Percentiles rank a stretch among this genome's conserved stretches.
Evolutionary conservation across 2,329 filamentous ascomycete species (phyloP).

Genomic region (Exophiala mesophila): DNA sequence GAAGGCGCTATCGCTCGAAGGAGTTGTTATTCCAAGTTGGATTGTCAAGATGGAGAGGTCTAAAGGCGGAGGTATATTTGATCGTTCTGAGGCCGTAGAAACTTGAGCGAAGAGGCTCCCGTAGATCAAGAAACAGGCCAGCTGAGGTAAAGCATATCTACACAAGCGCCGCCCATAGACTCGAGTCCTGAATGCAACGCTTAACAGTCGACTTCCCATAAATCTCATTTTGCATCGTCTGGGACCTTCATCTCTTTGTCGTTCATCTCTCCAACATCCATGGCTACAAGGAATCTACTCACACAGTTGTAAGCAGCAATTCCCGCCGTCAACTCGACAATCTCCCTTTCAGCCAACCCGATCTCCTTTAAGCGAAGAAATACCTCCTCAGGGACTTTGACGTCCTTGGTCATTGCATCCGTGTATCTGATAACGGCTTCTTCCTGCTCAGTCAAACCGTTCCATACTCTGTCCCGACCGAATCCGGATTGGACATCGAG

Average conservation of each 20-base stretch:
- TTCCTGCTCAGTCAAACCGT: constrained; percentile 53
- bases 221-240: constrained; percentile 8
- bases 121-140: no score
- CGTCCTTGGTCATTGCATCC: constrained; percentile 75
- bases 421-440: constrained; percentile 67
- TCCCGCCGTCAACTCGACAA: constrained; percentile 77
- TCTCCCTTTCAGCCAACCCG: constrained; percentile 54
- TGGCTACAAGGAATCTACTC: constrained; percentile 73
- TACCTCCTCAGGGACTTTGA: constrained; percentile 62
- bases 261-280: constrained; percentile 57
- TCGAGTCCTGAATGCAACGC: no score
- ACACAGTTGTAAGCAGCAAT: constrained; percentile 81
- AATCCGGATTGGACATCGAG: constrained; percentile 1
- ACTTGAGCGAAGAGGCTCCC: no score
- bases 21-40: no score
- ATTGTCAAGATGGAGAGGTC: no score
- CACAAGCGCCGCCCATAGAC: no score
- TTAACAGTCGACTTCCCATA: no score
- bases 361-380: constrained; percentile 60
- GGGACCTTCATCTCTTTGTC: constrained; percentile 14
- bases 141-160: no score
- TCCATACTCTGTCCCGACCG: constrained; percentile 22
- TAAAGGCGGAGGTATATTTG: no score
- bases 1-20: no score
- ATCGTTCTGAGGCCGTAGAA: no score